phyloP scores from a whole-genome alignment of 768 basidiomycete species.

The Hortiboletus flavorubellus region DNA sequence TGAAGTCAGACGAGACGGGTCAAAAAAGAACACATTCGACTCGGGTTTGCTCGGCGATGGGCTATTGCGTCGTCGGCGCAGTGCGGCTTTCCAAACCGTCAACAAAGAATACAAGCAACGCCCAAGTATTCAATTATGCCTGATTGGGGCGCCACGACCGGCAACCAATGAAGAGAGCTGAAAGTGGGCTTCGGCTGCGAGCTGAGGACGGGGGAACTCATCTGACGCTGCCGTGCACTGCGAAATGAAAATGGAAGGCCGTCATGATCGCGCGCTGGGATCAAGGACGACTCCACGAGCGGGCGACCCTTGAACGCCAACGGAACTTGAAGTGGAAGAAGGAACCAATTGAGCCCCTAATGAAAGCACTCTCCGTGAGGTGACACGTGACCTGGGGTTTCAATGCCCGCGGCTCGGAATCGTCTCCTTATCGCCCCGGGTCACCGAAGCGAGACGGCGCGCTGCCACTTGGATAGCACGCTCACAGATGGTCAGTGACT shows the following conservation, averaged over 20 bases:
- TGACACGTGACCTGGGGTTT: slow-evolving; percentile 21
- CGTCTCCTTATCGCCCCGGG: slow-evolving; percentile 17
- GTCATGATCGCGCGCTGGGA: slow-evolving; percentile 5
- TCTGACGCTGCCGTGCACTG: slow-evolving; percentile 7
- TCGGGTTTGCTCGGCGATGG: background rate
- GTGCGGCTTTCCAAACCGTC: background rate
- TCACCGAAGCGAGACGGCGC: background rate
- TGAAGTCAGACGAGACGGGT: background rate
- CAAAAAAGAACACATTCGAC: background rate
- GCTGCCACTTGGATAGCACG: background rate
- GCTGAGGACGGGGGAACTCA: background rate
- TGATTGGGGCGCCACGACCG: background rate
- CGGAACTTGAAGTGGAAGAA: slow-evolving; percentile 17
- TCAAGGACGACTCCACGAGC: background rate
- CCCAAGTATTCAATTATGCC: background rate
- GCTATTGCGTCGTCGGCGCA: background rate
- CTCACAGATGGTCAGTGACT: slow-evolving; percentile 24
- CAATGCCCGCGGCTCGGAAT: slow-evolving; percentile 18
- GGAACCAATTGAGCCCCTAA: background rate
- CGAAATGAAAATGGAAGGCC: slow-evolving; percentile 23
- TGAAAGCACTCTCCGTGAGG: background rate
- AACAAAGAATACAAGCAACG: background rate
- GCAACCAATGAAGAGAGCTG: slow-evolving; percentile 7
- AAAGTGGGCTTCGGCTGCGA: slow-evolving; percentile 17
- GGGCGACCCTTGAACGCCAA: slow-evolving; percentile 11